Evolutionary conservation across 2,329 filamentous ascomycete genomes (phyloP).

Genomic region (Dryadomyces sulphureus): DNA sequence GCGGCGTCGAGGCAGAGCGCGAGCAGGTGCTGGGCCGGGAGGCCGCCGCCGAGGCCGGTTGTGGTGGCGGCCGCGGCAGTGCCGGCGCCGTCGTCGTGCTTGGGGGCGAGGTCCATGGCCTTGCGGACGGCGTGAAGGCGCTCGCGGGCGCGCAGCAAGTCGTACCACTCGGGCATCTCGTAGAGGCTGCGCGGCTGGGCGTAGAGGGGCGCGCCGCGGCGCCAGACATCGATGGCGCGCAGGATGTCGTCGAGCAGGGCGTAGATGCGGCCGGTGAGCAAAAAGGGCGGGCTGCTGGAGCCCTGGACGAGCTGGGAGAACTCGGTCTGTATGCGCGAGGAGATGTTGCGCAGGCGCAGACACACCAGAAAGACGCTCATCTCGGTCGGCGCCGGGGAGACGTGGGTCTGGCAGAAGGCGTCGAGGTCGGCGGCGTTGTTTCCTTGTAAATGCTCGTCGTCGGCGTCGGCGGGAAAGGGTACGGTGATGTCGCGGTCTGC

Average conservation of each 20-base stretch:
- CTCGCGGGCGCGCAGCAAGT: constrained; percentile 25
- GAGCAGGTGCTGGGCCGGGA: constrained; percentile 19
- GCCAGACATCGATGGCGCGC: background rate
- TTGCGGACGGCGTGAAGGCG: constrained; percentile 23
- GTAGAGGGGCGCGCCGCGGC: constrained; percentile 7
- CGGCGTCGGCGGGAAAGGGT: constrained; percentile 1
- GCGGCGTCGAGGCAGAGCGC: constrained; percentile 21
- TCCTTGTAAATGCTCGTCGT: background rate
- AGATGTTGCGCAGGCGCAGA: background rate
- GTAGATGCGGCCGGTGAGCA: constrained; percentile 1
- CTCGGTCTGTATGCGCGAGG: constrained; percentile 4
- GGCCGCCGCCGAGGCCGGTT: constrained; percentile 12
- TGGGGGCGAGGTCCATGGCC: constrained; percentile 24
- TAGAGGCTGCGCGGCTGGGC: constrained; percentile 22
- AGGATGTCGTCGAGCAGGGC: constrained; percentile 1
- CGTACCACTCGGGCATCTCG: constrained; percentile 27
- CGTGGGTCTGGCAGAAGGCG: background rate
- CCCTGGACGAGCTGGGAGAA: background rate
- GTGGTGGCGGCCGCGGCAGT: no score
- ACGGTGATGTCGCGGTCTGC: constrained; percentile 23
- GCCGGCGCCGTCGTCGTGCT: constrained; percentile 12
- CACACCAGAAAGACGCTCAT: constrained; percentile 1
- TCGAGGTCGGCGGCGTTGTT: background rate
- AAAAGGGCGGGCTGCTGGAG: background rate
- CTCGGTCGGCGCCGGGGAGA: background rate